Evolutionary conservation across 768 basidiomycete genomes (phyloP).

Genomic region (Mycena belliarum): DNA sequence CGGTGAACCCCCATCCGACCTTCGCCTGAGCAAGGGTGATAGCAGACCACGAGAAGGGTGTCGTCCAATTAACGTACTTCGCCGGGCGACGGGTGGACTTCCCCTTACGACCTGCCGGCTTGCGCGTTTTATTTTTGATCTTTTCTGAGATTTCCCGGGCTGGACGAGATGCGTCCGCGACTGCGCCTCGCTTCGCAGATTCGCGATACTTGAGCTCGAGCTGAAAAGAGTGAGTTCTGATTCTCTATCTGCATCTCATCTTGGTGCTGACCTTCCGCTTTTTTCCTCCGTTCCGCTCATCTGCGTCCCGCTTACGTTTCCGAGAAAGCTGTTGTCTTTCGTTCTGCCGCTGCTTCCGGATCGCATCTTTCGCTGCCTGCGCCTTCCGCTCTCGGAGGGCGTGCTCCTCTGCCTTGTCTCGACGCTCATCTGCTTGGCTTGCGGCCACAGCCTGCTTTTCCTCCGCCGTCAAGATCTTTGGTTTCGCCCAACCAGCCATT

Average conservation of each 20-base stretch:
- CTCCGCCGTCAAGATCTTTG: not conserved
- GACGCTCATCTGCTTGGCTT: no score
- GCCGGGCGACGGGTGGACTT: not conserved
- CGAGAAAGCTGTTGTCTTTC: constrained; percentile 6
- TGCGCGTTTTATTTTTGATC: not conserved
- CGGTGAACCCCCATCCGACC: not conserved
- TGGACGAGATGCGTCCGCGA: constrained; percentile 14
- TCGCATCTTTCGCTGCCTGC: not conserved
- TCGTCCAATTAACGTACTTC: not conserved
- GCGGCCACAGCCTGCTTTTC: no score
- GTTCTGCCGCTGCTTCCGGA: constrained; percentile 10
- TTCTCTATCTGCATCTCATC: not conserved
- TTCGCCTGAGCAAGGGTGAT: not conserved
- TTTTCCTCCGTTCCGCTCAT: not conserved
- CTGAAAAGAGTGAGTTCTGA: not conserved
- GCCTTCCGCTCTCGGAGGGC: not conserved
- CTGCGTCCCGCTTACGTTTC: not conserved
- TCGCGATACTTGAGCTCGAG: constrained; percentile 4
- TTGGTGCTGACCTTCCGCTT: constrained; percentile 6
- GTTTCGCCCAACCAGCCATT: constrained; percentile 8
- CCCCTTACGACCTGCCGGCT: not conserved
- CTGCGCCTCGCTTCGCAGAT: not conserved
- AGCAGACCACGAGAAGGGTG: not conserved
- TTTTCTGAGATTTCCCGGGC: not conserved
- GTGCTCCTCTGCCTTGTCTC: no score